phyloP scores from a whole-genome alignment of 2,329 filamentous ascomycete species.

The Sporothrix curviconia region DNA sequence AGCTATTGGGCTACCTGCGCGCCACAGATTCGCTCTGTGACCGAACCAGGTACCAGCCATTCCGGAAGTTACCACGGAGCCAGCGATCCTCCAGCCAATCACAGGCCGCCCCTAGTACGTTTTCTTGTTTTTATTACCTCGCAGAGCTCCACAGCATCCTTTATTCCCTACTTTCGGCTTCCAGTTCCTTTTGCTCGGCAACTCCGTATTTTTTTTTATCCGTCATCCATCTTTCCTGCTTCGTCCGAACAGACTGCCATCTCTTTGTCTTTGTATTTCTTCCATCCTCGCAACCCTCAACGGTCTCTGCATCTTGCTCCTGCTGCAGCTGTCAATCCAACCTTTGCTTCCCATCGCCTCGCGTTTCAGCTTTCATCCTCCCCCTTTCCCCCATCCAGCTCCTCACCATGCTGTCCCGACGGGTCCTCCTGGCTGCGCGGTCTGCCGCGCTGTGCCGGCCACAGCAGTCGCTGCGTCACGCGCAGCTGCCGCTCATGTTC shows the following conservation, averaged over 20 bases:
- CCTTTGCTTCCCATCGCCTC: neutral
- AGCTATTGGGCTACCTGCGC: neutral
- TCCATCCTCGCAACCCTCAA: neutral
- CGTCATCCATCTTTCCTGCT: conserved; percentile 7
- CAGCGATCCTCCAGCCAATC: conserved; percentile 7
- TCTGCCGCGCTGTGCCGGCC: conserved; percentile 27
- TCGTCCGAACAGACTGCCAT: conserved; percentile 1
- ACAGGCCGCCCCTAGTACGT: neutral
- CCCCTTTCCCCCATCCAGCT: neutral
- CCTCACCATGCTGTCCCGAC: conserved; percentile 37
- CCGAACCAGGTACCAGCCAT: conserved; percentile 3
- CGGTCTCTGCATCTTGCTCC: neutral
- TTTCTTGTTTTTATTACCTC: conserved; percentile 9
- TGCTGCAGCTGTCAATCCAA: neutral
- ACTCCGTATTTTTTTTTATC: conserved; percentile 6
- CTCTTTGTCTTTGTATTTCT: neutral
- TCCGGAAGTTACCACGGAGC: neutral
- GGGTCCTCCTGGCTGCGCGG: conserved; percentile 24
- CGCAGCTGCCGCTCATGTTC: conserved; percentile 45
- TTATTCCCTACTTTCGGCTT: conserved; percentile 3
- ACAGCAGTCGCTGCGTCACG: conserved; percentile 37
- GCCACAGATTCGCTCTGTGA: neutral
- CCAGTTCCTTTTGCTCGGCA: conserved; percentile 1
- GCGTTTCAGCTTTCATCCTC: neutral
- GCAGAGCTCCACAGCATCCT: conserved; percentile 4